phyloP scores from a whole-genome alignment of 306 rosid genomes.

The Myrica gale region DNA sequence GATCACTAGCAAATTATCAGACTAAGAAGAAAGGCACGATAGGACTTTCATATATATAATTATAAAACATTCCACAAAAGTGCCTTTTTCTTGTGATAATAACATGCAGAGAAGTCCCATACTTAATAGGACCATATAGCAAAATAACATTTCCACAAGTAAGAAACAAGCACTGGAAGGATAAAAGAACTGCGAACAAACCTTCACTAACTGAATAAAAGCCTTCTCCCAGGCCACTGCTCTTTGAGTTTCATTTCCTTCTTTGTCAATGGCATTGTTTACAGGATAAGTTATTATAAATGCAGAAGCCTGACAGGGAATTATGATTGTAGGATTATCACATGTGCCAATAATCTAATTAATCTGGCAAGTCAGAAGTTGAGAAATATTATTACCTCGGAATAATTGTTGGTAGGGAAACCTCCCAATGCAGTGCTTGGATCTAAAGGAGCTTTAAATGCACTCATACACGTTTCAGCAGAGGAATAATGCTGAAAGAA shows the following conservation, averaged over 20 bases:
- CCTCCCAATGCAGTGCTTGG: slow-evolving; percentile 98
- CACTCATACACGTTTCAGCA: slow-evolving; percentile 89
- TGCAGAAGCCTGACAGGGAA: slow-evolving; percentile 78
- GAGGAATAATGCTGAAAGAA: slow-evolving; percentile 82
- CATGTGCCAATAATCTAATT: slow-evolving; percentile 23
- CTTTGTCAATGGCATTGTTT: slow-evolving; percentile 69
- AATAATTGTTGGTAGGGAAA: slow-evolving; percentile 71
- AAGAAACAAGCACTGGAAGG: slow-evolving; percentile 5
- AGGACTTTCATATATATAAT: neutral
- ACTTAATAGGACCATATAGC: neutral
- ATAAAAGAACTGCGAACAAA: slow-evolving; percentile 34
- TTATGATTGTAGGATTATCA: slow-evolving; percentile 37
- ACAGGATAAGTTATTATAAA: slow-evolving; percentile 86
- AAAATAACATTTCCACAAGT: slow-evolving; percentile 2
- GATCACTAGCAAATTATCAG: neutral
- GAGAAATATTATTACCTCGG: slow-evolving; percentile 57
- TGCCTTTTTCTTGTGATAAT: neutral
- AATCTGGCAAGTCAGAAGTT: slow-evolving; percentile 21
- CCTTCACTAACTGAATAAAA: slow-evolving; percentile 87
- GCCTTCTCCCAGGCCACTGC: slow-evolving; percentile 97
- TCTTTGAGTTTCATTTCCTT: slow-evolving; percentile 63
- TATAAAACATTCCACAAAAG: neutral
- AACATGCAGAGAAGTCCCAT: slow-evolving; percentile 4
- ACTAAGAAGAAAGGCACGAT: neutral
- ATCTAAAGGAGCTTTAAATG: slow-evolving; percentile 92